Conservation (phyloP, 2,329 filamentous ascomycete genomes). For the Didymella keratinophila region DNA sequence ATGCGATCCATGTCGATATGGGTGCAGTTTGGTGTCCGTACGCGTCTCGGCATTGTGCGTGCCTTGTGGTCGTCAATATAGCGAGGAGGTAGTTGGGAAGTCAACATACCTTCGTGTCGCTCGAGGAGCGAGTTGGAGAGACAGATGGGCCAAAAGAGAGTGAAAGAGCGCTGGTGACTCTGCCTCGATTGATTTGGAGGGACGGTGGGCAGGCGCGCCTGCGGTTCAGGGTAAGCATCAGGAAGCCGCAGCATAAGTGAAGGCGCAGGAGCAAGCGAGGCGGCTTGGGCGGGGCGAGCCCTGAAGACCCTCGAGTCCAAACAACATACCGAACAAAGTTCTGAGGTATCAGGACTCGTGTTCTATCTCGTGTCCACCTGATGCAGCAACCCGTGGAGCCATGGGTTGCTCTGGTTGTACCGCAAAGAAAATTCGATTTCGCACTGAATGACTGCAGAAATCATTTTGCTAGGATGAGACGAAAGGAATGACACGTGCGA, state of each 20-base stretch:
- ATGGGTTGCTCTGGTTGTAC: conserved; percentile 11
- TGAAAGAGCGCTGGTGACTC: conserved; percentile 7
- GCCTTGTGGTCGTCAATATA: conserved; percentile 28
- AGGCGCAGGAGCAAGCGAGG: conserved; percentile 5
- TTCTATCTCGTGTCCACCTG: conserved; percentile 11
- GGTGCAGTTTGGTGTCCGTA: conserved; percentile 61
- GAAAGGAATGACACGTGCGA: conserved; percentile 6
- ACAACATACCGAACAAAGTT: conserved; percentile 5
- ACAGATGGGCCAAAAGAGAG: background rate
- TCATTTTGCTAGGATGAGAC: conserved; percentile 1
- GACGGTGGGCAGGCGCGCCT: conserved; percentile 13
- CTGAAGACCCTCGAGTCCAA: background rate
- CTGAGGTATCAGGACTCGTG: conserved; percentile 5
- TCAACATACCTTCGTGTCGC: conserved; percentile 8
- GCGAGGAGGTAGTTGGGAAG: background rate
- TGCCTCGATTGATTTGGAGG: background rate
- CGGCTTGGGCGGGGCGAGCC: conserved; percentile 3
- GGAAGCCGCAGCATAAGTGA: conserved; percentile 13
- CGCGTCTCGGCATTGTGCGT: conserved; percentile 32
- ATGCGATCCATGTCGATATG: conserved; percentile 74
- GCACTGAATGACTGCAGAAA: background rate
- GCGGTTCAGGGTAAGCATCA: conserved; percentile 18
- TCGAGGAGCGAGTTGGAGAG: background rate
- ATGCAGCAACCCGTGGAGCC: conserved; percentile 4
- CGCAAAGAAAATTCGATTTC: conserved; percentile 1